Conservation (phyloP, 768 basidiomycete species). For the Russula abietina region DNA sequence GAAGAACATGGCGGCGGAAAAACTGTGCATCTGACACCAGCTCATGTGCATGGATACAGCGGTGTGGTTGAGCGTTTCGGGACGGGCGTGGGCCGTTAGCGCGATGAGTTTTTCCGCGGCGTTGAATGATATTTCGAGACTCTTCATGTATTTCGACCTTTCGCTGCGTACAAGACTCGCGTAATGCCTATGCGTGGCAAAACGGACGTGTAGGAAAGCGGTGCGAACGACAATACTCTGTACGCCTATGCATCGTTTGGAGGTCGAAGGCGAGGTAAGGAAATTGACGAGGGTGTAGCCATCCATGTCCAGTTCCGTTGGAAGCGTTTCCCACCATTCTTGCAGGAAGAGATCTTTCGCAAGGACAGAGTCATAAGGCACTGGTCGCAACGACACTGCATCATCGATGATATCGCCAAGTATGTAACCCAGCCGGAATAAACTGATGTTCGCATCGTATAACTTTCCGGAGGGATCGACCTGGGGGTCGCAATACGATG, state of each 20-base stretch:
- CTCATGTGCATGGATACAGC: constrained; percentile 73
- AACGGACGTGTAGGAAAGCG: constrained; percentile 69
- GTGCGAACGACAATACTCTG: constrained; percentile 70
- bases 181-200: constrained; percentile 71
- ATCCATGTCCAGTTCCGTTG: constrained; percentile 62
- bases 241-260: constrained; percentile 55
- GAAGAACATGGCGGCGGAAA: constrained; percentile 80
- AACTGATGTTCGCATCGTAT: constrained; percentile 63
- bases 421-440: constrained; percentile 63
- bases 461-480: constrained; percentile 48
- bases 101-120: constrained; percentile 39
- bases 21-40: constrained; percentile 71
- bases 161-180: constrained; percentile 37
- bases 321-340: constrained; percentile 68
- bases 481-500: constrained; percentile 54
- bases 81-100: constrained; percentile 62
- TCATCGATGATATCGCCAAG: constrained; percentile 77
- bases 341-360: constrained; percentile 59
- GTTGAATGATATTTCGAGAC: constrained; percentile 60
- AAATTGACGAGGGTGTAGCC: constrained; percentile 63
- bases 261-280: constrained; percentile 50
- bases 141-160: constrained; percentile 3
- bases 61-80: constrained; percentile 60
- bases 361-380: constrained; percentile 62
- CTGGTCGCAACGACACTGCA: constrained; percentile 60